phyloP scores from a whole-genome alignment of 2,329 filamentous ascomycete genomes.

The Aspergillus japonicus region DNA sequence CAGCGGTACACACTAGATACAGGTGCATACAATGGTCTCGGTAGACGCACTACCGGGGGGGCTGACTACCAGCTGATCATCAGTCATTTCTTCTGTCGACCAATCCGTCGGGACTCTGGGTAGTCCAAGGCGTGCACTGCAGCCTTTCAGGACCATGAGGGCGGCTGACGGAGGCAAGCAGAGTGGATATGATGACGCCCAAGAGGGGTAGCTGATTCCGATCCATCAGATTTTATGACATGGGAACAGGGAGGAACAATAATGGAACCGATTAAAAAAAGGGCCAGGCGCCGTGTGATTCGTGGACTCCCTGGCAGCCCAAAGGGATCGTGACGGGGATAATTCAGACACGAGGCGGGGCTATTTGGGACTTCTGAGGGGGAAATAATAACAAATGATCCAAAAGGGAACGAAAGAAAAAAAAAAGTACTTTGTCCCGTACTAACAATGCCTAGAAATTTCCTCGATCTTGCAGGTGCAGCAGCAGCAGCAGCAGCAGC shows the following conservation, averaged over 20 bases:
- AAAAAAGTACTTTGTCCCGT: not conserved
- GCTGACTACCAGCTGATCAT: conserved; percentile 2
- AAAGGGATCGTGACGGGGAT: conserved; percentile 3
- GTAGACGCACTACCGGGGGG: not conserved
- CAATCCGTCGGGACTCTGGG: conserved; percentile 1
- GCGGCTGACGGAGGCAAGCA: not conserved
- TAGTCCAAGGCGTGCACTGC: not conserved
- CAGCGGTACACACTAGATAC: conserved; percentile 2
- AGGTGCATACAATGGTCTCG: not conserved
- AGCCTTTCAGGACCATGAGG: not conserved
- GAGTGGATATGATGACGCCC: not conserved
- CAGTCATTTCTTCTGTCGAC: conserved; percentile 5
- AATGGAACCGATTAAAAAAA: conserved; percentile 8
- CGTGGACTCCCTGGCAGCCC: not conserved
- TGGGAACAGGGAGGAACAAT: conserved; percentile 5
- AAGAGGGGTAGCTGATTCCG: not conserved
- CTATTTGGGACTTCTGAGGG: conserved; percentile 4
- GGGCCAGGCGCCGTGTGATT: not conserved
- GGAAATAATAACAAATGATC: not conserved
- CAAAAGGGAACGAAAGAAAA: not conserved
- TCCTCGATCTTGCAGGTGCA: not conserved
- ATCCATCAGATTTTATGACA: conserved; percentile 10
- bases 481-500: not conserved
- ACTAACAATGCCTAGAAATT: not conserved
- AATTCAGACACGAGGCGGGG: conserved; percentile 7